Evolutionary conservation across 768 basidiomycete species (phyloP), one percentile per base, ranked within the genome.

Genomic region (Tricholomella constricta): DNA sequence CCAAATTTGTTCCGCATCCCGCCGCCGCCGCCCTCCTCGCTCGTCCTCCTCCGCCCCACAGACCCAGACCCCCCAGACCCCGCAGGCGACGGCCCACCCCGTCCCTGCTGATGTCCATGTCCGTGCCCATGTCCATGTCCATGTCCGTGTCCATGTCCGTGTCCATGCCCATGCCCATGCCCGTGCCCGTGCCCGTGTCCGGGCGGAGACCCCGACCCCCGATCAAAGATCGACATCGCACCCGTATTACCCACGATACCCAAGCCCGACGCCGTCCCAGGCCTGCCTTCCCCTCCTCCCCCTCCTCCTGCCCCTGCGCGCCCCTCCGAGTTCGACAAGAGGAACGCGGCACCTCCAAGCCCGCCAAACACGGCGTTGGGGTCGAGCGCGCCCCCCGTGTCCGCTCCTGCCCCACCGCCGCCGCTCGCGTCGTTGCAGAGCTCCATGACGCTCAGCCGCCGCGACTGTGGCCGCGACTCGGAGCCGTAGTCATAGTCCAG

Each of bases 401-500:
- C n/a, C n/a, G n/a, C n/a, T n/a, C n/a, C 37, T 5, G n/a, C 11
- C n/a, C 12, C 23, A 20, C 65, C n/a, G 23, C 42, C 51, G 55
- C 41, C 25, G 0, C 31, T 31, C 2, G 76, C 67, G 76, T 88
- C 87, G 80, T 91, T 89, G 81, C 89, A 90, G 79, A 91, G 86
- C 61, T 91, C 89, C 88, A 91, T 81, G 80, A 91, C 85, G 70
- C 85, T 79, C 80, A 91, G 83, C 55, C 89, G 74, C 62, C 89
- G 80, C 73, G 86, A 88, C 65, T 87, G 84, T 57, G 89, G 89
- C 62, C 89, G 78, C 63, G 86, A 89, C 59, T 89, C 88, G 58
- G 78, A 66, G 20, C 83, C 89, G 71, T 88, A 86, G 50, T 86
- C 85, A 76, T 86, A 84, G 38, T 78, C 76, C 6, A 48, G 10